Evolutionary conservation across 768 basidiomycete genomes (phyloP).

Genomic region (Tricholoma furcatifolium): DNA sequence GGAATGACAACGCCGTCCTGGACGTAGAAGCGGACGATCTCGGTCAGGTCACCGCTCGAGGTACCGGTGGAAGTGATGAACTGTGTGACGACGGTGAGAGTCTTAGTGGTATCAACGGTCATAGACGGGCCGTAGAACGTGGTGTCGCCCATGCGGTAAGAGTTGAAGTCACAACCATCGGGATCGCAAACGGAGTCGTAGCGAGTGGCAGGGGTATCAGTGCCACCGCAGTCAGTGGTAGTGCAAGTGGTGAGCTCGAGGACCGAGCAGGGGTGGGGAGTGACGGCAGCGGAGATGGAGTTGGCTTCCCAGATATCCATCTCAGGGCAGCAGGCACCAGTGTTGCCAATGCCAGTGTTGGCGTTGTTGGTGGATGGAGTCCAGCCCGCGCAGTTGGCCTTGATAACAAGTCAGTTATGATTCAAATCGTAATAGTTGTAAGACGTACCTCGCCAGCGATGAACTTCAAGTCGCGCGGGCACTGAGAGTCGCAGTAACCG

Average conservation of each 20-base stretch:
- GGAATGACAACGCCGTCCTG: too few relatives aligned
- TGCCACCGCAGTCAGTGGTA: too few relatives aligned
- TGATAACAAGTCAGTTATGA: too few relatives aligned
- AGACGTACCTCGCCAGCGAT: too few relatives aligned
- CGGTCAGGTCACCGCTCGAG: not conserved
- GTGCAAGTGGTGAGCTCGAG: too few relatives aligned
- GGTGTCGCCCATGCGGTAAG: not conserved
- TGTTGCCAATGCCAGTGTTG: not conserved
- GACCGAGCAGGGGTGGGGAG: not conserved
- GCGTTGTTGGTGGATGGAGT: too few relatives aligned
- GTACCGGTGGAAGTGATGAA: not conserved
- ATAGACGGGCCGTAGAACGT: not conserved
- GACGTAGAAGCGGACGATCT: not conserved
- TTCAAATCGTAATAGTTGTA: too few relatives aligned
- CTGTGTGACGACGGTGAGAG: not conserved
- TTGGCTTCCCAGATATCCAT: not conserved
- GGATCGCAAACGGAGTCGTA: not conserved
- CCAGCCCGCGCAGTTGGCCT: too few relatives aligned
- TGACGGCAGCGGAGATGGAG: not conserved
- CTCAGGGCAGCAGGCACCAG: not conserved
- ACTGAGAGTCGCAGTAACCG: too few relatives aligned
- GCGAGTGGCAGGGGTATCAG: too few relatives aligned
- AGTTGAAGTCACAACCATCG: not conserved
- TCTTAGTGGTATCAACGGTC: not conserved
- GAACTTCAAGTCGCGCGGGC: too few relatives aligned